A percentile compares a stretch with the other conserved stretches of the same genome.
phyloP scores from a whole-genome alignment of 139 green algal species.

The Chlamydomonas sphaeroides region DNA sequence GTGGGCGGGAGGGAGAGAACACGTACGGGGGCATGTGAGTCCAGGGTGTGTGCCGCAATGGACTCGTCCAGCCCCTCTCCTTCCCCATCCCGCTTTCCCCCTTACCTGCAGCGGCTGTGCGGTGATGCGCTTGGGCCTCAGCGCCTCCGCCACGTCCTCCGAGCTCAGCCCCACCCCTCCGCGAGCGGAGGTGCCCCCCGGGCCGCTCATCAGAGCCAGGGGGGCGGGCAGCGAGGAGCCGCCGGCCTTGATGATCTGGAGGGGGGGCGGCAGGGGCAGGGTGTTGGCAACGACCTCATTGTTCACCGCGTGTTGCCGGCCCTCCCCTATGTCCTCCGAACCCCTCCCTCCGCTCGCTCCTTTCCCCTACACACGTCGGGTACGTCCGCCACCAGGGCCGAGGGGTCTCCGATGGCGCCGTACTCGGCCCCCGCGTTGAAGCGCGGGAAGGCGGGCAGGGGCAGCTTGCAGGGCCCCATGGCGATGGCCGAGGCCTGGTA shows the following conservation, averaged over 20 bases:
- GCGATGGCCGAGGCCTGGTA: slow-evolving; percentile 37
- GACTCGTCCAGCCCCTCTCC: too few species aligned
- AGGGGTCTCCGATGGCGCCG: slow-evolving; percentile 38
- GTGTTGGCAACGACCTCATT: too few species aligned
- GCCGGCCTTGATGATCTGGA: background rate
- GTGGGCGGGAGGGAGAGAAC: too few species aligned
- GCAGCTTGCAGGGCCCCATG: slow-evolving; percentile 55
- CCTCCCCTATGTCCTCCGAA: too few species aligned
- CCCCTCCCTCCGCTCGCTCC: too few species aligned
- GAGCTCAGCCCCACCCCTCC: background rate
- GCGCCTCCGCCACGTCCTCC: slow-evolving; percentile 2
- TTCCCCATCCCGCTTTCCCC: too few species aligned
- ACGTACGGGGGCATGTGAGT: too few species aligned
- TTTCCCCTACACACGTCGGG: background rate
- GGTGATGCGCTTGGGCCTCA: slow-evolving; percentile 41
- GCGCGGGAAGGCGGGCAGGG: slow-evolving; percentile 45
- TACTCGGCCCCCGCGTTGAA: slow-evolving; percentile 33
- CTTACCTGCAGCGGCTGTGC: slow-evolving; percentile 49
- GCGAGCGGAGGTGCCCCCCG: background rate
- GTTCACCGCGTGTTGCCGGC: too few species aligned
- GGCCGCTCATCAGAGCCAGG: slow-evolving; percentile 17
- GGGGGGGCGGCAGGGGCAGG: too few species aligned
- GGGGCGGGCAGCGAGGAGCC: background rate
- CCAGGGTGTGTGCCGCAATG: too few species aligned
- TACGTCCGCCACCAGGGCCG: slow-evolving; percentile 32